Evolutionary conservation across 2,329 filamentous ascomycete species (phyloP), one percentile per base, ranked within the genome.

Genomic region (Exophiala bonariae): DNA sequence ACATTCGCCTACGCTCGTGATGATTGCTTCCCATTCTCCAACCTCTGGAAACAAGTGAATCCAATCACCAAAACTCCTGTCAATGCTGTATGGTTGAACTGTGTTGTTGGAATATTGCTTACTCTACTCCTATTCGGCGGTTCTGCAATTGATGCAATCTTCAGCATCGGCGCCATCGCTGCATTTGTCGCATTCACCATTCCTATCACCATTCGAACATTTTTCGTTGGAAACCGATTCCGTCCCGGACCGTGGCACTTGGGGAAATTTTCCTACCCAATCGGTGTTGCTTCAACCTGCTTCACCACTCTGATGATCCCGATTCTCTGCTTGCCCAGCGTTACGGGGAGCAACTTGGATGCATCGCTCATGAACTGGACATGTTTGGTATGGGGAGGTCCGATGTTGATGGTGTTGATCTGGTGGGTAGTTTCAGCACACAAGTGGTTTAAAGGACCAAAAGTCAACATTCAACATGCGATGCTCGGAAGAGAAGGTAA

Each of bases 1-100:
- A 85, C 83, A 1, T 89, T 85, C 59, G 85, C 84, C 13, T 88
- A 88, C 65, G 83, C 85, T 14, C 81, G 85, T 26, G 85, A 88
- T 59, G 83, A 81, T 57, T 85, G 82, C 61, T 85, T 88, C 60
- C 84, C 84, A 0, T 60, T 80, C 4, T 82, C 79, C 4, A 66
- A 66, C 0, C 73, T 75, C 58, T 83, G 82, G 72, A 81, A 79
- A 58, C 61, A 68, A 18, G 82, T 87, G 41, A 83, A 87, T 65
- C 58, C 60, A 2, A 61, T 66, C 57, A 87, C 85, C 2, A 66
- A 75, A 41, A 87, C 85, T 1, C 85, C 85, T 0, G 83, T 86
- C 40, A 87, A 86, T 59, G 83, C 84, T 0, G 84, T 87, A 9
- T 82, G 84, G 76, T 75, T 86, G 63, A 86, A 87, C 58, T 74